Conservation (phyloP, 2,329 filamentous ascomycete genomes). For the Diaporthe longicolla region DNA sequence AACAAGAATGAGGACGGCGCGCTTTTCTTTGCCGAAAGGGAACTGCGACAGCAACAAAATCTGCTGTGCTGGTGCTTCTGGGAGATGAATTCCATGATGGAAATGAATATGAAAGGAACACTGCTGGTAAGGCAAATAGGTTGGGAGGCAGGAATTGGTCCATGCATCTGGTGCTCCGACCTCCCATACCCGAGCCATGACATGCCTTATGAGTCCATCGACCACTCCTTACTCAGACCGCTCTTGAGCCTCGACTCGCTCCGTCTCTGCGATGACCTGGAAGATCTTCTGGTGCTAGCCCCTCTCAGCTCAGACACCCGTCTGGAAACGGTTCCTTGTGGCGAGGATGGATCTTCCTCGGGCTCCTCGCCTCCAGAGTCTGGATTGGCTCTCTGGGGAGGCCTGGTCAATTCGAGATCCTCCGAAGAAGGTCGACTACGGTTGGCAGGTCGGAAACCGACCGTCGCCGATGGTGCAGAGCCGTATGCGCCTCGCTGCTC, state of each 20-base stretch:
- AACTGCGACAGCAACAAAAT: background rate
- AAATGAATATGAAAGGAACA: background rate
- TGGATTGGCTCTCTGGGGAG: background rate
- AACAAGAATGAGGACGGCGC: background rate
- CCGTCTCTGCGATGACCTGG: constrained; percentile 18
- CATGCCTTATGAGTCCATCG: background rate
- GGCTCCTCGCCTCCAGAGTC: background rate
- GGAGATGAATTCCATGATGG: background rate
- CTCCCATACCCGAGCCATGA: background rate
- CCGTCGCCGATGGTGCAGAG: too few species aligned
- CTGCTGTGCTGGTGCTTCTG: background rate
- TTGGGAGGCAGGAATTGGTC: background rate
- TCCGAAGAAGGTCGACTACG: background rate
- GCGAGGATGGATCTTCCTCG: background rate
- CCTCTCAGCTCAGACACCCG: constrained; percentile 34
- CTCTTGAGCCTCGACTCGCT: constrained; percentile 26
- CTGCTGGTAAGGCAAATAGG: background rate
- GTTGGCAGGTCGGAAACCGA: constrained; percentile 5
- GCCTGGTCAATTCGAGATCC: constrained; percentile 1
- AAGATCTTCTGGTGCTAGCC: background rate
- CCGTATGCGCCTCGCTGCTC: background rate
- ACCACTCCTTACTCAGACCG: constrained; percentile 16
- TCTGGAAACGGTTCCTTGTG: background rate
- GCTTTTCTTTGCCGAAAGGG: background rate
- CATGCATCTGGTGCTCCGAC: background rate